Evolutionary conservation across 179 eudicot genomes (phyloP).

Genomic region (Actinidia chinensis): DNA sequence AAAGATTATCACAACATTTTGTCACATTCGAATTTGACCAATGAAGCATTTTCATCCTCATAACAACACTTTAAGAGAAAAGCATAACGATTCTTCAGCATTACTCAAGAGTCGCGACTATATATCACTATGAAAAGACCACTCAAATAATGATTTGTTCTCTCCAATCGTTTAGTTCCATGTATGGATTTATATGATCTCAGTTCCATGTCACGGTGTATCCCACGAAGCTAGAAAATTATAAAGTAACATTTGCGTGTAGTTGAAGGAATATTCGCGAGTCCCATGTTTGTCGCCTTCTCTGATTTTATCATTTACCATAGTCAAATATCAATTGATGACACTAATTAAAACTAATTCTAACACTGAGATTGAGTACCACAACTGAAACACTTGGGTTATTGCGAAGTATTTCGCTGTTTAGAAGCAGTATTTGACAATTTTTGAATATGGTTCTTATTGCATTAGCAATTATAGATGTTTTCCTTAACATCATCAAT

Average conservation of each 20-base stretch:
- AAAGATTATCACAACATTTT: neutral
- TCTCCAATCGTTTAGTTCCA: constrained; percentile 8
- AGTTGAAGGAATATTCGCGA: neutral
- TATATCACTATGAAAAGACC: neutral
- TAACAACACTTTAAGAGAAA: neutral
- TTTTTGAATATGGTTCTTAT: no score
- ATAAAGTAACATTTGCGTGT: neutral
- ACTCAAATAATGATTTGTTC: neutral
- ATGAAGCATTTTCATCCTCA: constrained; percentile 3
- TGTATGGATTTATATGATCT: neutral
- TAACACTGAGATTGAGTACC: constrained; percentile 1
- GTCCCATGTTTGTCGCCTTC: neutral
- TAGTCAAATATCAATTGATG: constrained; percentile 11
- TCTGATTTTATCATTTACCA: neutral
- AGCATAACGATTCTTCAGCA: neutral
- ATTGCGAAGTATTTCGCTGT: neutral
- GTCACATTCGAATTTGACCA: constrained; percentile 15
- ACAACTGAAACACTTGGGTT: neutral
- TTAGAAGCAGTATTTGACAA: no score
- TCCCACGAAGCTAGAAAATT: neutral
- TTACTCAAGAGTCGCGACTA: constrained; percentile 11
- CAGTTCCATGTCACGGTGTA: neutral
- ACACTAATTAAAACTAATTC: neutral
- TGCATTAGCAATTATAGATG: no score
- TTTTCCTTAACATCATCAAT: no score